Conservation (phyloP, 2,329 filamentous ascomycete genomes). For the Colletotrichum lentis region DNA sequence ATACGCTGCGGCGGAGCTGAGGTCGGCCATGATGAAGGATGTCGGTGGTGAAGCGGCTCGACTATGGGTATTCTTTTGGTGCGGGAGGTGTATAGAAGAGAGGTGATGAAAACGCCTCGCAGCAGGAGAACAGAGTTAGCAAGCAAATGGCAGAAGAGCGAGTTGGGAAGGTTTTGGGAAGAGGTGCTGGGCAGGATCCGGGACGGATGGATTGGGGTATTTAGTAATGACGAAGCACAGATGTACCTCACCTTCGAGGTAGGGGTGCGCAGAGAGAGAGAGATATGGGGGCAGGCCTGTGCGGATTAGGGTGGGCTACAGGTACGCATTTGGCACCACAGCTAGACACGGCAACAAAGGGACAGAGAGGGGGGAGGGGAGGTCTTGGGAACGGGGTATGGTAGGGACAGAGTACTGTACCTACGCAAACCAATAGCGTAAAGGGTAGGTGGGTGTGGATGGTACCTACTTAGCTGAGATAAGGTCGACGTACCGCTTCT, state of each 20-base stretch:
- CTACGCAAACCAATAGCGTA: constrained; percentile 4
- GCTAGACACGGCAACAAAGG: not conserved
- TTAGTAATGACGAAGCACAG: constrained; percentile 40
- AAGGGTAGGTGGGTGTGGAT: not conserved
- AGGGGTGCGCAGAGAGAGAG: constrained; percentile 32
- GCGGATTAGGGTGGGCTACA: constrained; percentile 8
- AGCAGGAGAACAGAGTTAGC: constrained; percentile 33
- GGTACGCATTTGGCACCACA: not conserved
- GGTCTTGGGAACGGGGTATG: not conserved
- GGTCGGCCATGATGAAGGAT: constrained; percentile 40
- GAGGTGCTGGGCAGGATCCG: constrained; percentile 33
- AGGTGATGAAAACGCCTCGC: constrained; percentile 11
- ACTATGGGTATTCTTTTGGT: constrained; percentile 11
- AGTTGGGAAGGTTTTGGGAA: constrained; percentile 36
- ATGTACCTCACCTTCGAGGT: constrained; percentile 29
- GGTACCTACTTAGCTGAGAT: constrained; percentile 19
- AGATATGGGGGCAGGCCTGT: constrained; percentile 30
- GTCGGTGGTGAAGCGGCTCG: constrained; percentile 16
- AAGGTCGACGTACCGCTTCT: constrained; percentile 14
- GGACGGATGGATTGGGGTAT: constrained; percentile 39
- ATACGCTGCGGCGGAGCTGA: constrained; percentile 40
- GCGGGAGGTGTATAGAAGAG: constrained; percentile 3
- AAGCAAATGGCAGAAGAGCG: constrained; percentile 35
- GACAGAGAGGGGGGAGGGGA: not conserved
- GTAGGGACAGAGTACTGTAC: not conserved